Evolutionary conservation across 768 basidiomycete genomes (phyloP).

Genomic region (Gymnopilus dilepis): DNA sequence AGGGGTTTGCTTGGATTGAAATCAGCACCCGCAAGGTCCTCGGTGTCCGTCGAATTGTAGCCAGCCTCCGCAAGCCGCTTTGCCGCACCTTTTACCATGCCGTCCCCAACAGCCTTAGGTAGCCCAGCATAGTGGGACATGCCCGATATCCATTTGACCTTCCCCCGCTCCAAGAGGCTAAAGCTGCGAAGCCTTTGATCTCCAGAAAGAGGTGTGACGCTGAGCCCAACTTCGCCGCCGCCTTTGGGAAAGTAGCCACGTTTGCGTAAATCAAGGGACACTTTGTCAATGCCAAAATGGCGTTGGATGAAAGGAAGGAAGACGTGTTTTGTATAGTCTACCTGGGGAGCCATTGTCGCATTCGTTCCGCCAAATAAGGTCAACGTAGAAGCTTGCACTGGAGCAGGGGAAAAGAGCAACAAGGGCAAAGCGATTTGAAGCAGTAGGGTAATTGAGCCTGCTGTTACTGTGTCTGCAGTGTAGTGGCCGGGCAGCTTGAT

Average conservation of each 20-base stretch:
- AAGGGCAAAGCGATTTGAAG: constrained; percentile 76
- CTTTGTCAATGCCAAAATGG: constrained; percentile 55
- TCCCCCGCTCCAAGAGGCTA: constrained; percentile 60
- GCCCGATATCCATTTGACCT: constrained; percentile 55
- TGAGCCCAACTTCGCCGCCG: constrained; percentile 63
- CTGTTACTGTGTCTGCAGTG: constrained; percentile 57
- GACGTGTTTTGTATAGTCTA: constrained; percentile 71
- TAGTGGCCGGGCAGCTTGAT: constrained; percentile 47
- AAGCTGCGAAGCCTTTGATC: constrained; percentile 45
- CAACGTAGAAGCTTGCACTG: constrained; percentile 48
- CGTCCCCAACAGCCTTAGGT: constrained; percentile 56
- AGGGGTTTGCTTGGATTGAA: constrained; percentile 5
- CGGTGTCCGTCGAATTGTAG: constrained; percentile 23
- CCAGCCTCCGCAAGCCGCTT: constrained; percentile 47
- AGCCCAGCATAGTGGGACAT: constrained; percentile 70
- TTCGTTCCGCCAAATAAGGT: constrained; percentile 75
- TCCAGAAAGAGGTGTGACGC: constrained; percentile 46
- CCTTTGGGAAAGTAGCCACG: constrained; percentile 80
- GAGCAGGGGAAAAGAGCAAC: constrained; percentile 56
- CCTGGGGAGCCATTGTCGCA: constrained; percentile 71
- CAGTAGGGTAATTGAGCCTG: constrained; percentile 73
- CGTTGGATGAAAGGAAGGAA: constrained; percentile 70
- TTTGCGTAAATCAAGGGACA: constrained; percentile 51
- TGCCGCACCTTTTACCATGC: constrained; percentile 61
- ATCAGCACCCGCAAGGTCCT: neutral